These are phyloP conservation scores for Ganoderma lingzhi DNA, from an alignment of 1,284 basidiomycete genomes.

Conservation along the genomic window DNA sequence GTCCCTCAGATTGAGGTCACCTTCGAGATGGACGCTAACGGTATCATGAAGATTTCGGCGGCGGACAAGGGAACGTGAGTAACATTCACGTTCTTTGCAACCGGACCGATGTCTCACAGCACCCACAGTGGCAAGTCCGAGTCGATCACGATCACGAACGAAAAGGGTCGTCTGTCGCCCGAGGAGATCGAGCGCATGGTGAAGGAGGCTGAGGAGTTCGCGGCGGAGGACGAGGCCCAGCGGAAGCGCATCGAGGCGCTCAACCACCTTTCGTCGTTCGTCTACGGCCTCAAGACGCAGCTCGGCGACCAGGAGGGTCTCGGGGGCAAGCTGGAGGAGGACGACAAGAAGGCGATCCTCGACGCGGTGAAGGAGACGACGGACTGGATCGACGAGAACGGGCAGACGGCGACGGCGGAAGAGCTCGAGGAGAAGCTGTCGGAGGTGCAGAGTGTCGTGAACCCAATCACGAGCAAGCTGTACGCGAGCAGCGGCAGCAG, in stretches of 20 bases:
- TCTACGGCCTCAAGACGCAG: constrained; percentile 89
- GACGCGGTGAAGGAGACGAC: constrained; percentile 88
- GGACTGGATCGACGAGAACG: constrained; percentile 91
- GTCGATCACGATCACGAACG: constrained; percentile 89
- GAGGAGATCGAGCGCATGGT: constrained; percentile 96
- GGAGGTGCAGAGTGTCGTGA: constrained; percentile 67
- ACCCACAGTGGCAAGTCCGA: constrained; percentile 79
- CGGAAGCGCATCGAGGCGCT: constrained; percentile 90
- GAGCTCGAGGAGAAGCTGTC: constrained; percentile 92
- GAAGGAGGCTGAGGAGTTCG: constrained; percentile 91
- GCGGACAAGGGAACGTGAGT: constrained; percentile 91
- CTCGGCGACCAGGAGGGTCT: constrained; percentile 89
- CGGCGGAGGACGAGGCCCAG: constrained; percentile 85
- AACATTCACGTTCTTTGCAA: neutral
- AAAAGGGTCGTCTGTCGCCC: constrained; percentile 84
- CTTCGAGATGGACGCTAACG: constrained; percentile 94
- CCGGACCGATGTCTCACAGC: constrained; percentile 20
- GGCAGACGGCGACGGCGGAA: constrained; percentile 80
- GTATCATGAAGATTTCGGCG: constrained; percentile 90
- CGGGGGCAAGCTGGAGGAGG: constrained; percentile 87
- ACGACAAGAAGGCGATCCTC: constrained; percentile 91
- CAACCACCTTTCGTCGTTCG: constrained; percentile 80
- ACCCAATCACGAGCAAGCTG: constrained; percentile 79
- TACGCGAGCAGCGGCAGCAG: constrained; percentile 60
- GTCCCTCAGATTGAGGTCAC: constrained; percentile 96